A percentile compares a stretch with the other conserved stretches of the same genome.
These are phyloP conservation scores for Penicillium sp. DNA, from an alignment of 2,329 filamentous ascomycete species.

Conservation along the genomic window DNA sequence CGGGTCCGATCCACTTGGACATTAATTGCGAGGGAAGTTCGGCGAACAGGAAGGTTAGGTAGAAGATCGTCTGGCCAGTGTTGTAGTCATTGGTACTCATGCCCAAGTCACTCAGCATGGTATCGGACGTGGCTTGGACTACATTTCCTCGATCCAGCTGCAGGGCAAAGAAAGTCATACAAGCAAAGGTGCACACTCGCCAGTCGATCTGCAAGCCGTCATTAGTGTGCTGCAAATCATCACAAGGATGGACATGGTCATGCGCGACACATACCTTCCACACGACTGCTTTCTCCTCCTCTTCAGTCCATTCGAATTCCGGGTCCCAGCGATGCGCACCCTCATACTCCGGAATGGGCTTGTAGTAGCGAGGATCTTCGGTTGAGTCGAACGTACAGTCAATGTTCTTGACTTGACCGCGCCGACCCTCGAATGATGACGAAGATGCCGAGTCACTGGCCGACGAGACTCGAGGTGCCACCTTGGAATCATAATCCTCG, in stretches of 20 bases:
- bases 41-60: constrained; percentile 40
- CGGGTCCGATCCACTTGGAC: constrained; percentile 57
- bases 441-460: constrained; percentile 18
- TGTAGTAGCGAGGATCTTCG: constrained; percentile 38
- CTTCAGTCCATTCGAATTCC: constrained; percentile 44
- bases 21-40: constrained; percentile 62
- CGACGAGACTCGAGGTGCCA: constrained; percentile 2
- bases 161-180: constrained; percentile 62
- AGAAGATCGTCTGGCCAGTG: constrained; percentile 44
- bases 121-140: constrained; percentile 59
- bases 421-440: constrained; percentile 10
- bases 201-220: constrained; percentile 37
- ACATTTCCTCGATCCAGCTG: constrained; percentile 65
- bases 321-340: constrained; percentile 51
- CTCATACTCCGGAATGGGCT: constrained; percentile 46
- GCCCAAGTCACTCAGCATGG: constrained; percentile 52
- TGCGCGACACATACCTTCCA: constrained; percentile 30
- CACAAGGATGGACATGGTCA: not conserved
- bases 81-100: constrained; percentile 52
- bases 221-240: not conserved
- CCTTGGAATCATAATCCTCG: constrained; percentile 10
- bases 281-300: constrained; percentile 44
- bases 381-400: constrained; percentile 37
- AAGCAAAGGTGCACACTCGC: constrained; percentile 45
- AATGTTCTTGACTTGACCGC: constrained; percentile 6